Evolutionary conservation across 2,329 filamentous ascomycete genomes (phyloP), one percentile per base, ranked within the genome.

Genomic region (Scytalidium sp.): DNA sequence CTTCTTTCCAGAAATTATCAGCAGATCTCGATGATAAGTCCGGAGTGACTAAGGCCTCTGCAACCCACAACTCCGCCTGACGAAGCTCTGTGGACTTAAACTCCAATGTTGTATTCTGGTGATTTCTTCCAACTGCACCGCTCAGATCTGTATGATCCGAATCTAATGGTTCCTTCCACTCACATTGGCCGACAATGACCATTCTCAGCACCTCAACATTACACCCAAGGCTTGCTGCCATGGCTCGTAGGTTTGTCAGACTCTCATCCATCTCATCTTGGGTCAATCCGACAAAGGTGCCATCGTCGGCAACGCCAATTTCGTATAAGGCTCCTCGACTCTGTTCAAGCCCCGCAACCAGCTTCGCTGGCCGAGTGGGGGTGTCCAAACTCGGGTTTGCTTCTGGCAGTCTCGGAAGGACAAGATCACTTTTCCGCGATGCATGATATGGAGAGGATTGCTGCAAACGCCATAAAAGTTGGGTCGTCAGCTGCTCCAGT

Each of bases 241-340:
- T 99, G 45, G 88, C 84, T 53, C 85, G 83, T 32, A 99, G 71
- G 50, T 92, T 97, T 40, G 80, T 80, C 53, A 97, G 76, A 65
- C 91, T 97, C 69, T 97, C 93, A 53, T 93, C 83, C 77, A 99
- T 82, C 68, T 99, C 94, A 64, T 97, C 91, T 56, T 88, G 84
- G 2, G 90, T 88, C 43, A 99, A 75, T 0, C 94, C 94, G 40
- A 96, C 83, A 50, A 99, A 84, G 0, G 87, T 90, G 7, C 94
- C 94, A 70, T 97, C 91, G 66, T 99, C 94, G 22, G 92, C 88
- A 9, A 99, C 91, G 0, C 94, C 94, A 66, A 99, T 96, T 67
- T 99, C 93, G 60, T 99, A 99, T 45, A 97, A 70, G 1, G 94
- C 94, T 4, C 94, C 94, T 57, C 90, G 87, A 15, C 91, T 97